These are phyloP conservation scores for Ilyonectria mors-panacis DNA, from an alignment of 2,329 filamentous ascomycete genomes.

Conservation along the genomic window DNA sequence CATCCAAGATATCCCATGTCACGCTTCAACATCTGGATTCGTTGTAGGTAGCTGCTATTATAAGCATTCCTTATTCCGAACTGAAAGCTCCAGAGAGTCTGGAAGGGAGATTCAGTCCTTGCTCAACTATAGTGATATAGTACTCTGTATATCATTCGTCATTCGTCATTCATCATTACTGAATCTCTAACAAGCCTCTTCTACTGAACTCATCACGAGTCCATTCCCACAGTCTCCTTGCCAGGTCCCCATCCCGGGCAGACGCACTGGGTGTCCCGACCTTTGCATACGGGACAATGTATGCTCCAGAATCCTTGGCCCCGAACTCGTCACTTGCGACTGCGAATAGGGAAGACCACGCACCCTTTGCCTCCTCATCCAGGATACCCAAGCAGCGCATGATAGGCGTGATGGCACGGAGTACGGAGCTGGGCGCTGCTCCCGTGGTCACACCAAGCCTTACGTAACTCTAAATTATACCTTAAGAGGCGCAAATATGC, in stretches of 20 bases:
- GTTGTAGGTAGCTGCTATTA: too few relatives aligned
- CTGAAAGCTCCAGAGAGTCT: background rate
- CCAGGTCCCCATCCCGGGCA: conserved; percentile 34
- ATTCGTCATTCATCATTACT: background rate
- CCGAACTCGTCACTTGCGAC: conserved; percentile 40
- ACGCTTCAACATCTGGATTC: too few relatives aligned
- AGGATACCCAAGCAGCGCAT: conserved; percentile 39
- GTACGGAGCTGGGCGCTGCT: conserved; percentile 26
- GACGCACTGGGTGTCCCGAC: conserved; percentile 40
- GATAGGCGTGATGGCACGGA: conserved; percentile 31
- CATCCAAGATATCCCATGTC: too few relatives aligned
- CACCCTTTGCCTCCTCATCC: conserved; percentile 38
- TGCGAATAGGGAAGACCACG: conserved; percentile 42
- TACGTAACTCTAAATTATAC: background rate
- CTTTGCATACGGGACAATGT: conserved; percentile 42
- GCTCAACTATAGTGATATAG: background rate
- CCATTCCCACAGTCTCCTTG: conserved; percentile 34
- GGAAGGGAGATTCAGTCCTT: background rate
- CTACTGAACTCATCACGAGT: conserved; percentile 24
- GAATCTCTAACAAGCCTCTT: conserved; percentile 27
- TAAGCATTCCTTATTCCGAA: too few relatives aligned
- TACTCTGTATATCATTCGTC: background rate
- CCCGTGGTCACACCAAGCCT: conserved; percentile 21
- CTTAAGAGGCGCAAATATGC: background rate
- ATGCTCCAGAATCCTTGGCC: conserved; percentile 34